Evolutionary conservation across 1,284 basidiomycete genomes (phyloP).

Genomic region (Phellopilus nigrolimitatus): DNA sequence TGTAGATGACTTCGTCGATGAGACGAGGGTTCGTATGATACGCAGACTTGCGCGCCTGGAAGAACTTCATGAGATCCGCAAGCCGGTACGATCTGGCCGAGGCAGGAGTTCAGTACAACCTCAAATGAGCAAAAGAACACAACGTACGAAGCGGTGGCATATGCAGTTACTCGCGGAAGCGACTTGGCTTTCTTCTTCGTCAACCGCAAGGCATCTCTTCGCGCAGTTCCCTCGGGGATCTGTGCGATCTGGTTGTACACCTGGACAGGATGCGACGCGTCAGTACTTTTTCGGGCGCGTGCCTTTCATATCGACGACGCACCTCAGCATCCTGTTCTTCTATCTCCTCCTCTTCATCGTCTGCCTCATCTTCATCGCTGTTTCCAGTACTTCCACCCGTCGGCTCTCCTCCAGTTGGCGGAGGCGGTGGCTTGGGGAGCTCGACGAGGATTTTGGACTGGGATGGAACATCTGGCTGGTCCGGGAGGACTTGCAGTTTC

Average conservation of each 20-base stretch:
- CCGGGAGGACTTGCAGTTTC: conserved; percentile 92
- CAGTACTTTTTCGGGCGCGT: conserved; percentile 6
- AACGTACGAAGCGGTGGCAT: conserved; percentile 85
- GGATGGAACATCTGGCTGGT: conserved; percentile 68
- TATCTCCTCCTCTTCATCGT: conserved; percentile 53
- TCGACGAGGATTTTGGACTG: conserved; percentile 32
- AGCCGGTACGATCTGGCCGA: conserved; percentile 77
- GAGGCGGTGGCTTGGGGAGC: conserved; percentile 25
- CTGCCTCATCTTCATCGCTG: conserved; percentile 69
- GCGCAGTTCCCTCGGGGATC: conserved; percentile 91
- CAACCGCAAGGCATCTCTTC: conserved; percentile 82
- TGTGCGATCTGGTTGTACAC: conserved; percentile 87
- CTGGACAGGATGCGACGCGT: conserved; percentile 33
- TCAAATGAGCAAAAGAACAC: not conserved
- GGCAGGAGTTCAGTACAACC: conserved; percentile 1
- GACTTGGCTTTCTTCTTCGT: conserved; percentile 95
- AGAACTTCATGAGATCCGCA: conserved; percentile 82
- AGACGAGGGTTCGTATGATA: conserved; percentile 82
- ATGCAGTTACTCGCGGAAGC: conserved; percentile 91
- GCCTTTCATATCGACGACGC: conserved; percentile 25
- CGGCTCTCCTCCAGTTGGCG: conserved; percentile 24
- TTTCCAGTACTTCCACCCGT: conserved; percentile 45
- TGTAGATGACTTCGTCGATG: conserved; percentile 81
- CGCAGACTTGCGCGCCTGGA: conserved; percentile 73
- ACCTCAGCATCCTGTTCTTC: conserved; percentile 57